phyloP scores from a whole-genome alignment of 208 protist genomes.

The Naegleria fowleri region DNA sequence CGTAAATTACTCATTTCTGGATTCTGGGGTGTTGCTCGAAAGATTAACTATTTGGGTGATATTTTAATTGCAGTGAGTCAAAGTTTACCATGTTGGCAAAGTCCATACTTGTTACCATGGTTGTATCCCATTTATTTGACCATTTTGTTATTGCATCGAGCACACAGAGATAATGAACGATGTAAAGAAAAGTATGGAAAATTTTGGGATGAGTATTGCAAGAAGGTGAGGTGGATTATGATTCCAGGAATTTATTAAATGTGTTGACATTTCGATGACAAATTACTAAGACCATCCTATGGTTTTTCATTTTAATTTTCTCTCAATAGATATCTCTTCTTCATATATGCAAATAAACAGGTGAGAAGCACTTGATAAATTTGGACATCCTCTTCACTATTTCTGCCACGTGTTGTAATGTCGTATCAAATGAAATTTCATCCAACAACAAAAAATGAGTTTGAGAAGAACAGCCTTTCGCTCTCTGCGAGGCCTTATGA shows the following conservation, averaged over 20 bases:
- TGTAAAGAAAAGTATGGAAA: conserved; percentile 83
- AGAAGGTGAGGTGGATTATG: conserved; percentile 71
- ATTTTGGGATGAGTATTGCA: conserved; percentile 80
- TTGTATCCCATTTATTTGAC: conserved; percentile 88
- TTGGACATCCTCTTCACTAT: too few species aligned
- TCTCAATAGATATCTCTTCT: too few species aligned
- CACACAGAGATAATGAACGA: conserved; percentile 77
- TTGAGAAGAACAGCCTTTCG: too few species aligned
- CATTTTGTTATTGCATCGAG: conserved; percentile 80
- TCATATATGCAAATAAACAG: too few species aligned
- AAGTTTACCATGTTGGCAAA: conserved; percentile 47
- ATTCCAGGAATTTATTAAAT: conserved; percentile 58
- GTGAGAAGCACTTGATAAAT: too few species aligned
- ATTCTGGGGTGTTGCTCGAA: conserved; percentile 88
- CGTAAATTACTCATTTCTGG: conserved; percentile 84
- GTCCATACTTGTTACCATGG: conserved; percentile 64
- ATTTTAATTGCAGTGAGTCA: conserved; percentile 66
- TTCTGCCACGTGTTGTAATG: too few species aligned
- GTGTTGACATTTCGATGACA: neutral
- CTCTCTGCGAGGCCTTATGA: too few species aligned
- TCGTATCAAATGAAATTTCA: too few species aligned
- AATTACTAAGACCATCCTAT: too few species aligned
- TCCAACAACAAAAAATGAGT: too few species aligned
- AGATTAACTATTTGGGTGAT: conserved; percentile 94
- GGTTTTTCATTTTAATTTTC: too few species aligned